These are phyloP conservation scores for Hyaloscypha bicolor DNA, from an alignment of 495 filamentous ascomycete species.

Conservation along the genomic window DNA sequence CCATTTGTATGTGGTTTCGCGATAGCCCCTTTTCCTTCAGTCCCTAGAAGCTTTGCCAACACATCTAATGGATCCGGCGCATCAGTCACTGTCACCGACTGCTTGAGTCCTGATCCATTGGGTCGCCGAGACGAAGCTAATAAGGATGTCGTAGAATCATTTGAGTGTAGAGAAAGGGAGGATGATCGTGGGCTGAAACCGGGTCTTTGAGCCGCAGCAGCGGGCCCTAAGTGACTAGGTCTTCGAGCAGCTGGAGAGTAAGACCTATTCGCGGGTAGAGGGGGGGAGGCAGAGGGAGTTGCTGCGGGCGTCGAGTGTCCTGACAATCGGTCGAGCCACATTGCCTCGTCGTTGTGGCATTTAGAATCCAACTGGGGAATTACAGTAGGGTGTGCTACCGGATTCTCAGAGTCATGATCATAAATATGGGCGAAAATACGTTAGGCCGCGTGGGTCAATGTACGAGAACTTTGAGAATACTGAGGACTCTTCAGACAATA, in stretches of 20 bases:
- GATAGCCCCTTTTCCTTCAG: slow-evolving; percentile 26
- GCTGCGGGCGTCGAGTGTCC: slow-evolving; percentile 67
- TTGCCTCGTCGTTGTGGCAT: slow-evolving; percentile 39
- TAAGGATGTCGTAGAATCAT: slow-evolving; percentile 74
- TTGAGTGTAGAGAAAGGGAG: slow-evolving; percentile 64
- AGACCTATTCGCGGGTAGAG: slow-evolving; percentile 59
- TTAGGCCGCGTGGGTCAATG: neutral
- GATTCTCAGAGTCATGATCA: slow-evolving; percentile 10
- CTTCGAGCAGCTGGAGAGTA: slow-evolving; percentile 72
- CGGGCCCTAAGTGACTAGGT: slow-evolving; percentile 58
- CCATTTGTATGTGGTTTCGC: slow-evolving; percentile 15
- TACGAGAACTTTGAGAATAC: neutral
- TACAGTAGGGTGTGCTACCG: neutral
- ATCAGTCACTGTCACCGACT: slow-evolving; percentile 54
- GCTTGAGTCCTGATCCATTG: slow-evolving; percentile 68
- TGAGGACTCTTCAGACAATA: neutral
- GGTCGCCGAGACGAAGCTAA: slow-evolving; percentile 59
- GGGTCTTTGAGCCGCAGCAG: slow-evolving; percentile 57
- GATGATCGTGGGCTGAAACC: slow-evolving; percentile 62
- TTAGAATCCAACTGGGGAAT: neutral
- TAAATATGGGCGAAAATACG: neutral
- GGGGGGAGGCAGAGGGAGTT: slow-evolving; percentile 60
- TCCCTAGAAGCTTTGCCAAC: slow-evolving; percentile 69
- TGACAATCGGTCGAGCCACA: slow-evolving; percentile 90
- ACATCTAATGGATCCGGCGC: slow-evolving; percentile 73